Base-by-base conservation (phyloP, 345 rosid species). In the Moricandia arvensis region DNA sequence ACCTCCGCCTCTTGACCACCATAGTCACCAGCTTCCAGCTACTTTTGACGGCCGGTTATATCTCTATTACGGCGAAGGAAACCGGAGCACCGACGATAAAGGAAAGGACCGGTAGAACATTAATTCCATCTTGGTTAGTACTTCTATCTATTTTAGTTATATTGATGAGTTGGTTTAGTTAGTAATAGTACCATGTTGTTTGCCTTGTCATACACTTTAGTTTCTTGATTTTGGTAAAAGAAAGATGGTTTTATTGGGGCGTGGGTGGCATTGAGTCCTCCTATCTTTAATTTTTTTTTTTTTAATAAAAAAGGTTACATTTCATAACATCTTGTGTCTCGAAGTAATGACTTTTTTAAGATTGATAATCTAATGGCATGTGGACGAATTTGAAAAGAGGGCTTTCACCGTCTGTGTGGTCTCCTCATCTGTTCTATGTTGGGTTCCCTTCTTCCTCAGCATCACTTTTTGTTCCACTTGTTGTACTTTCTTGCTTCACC, bases 401-500 rank as follows among this genome's bases (percentile, higher is more conserved):
- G 80, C 49, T 70, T 27, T 69, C 63, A 81, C 81, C 80, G 81
- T 84, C 80, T 82, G 73, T 70, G 57, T 79, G 89, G 96, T 93
- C 96, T 84, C 88, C 90, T 81, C 65, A 76, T 76, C 72, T 87
- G 92, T 88, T 84, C 76, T 73, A 83, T 80, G 82, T 37, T 62
- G 81, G 88, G 91, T 90, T 88, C 80, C 98, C 91, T 86, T 85
- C 81, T 74, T 84, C 79, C 88, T 84, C 10, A 45, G 47, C 76
- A 71, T 72, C 58, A 65, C 29, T 26, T 71, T 69, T 26, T 63
- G n/a, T 43, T 73, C 49, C 65, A 60, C 41, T 60, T 31, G 38
- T 59, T 59, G 38, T 59, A 59, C 24, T 59, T 59, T 31, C 41
- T 59, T 59, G 41, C 64, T 30, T 59, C 37, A 26, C 35, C 35